Evolutionary conservation across 352 stramenopile genomes (phyloP), one percentile per base, ranked within the genome.

Genomic region (Pythium biforme): DNA sequence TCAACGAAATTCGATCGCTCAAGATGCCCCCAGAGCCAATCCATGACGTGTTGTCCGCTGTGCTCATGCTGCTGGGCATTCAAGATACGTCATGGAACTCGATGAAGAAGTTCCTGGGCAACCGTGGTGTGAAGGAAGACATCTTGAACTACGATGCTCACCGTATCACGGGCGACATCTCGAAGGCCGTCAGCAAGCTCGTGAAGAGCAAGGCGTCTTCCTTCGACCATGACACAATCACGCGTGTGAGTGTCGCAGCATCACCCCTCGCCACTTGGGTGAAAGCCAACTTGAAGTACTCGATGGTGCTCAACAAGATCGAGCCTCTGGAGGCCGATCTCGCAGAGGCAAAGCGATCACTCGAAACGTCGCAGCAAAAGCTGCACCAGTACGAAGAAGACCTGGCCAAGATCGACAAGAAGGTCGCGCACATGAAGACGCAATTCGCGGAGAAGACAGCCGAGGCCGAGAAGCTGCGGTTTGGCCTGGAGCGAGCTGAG

Each of bases 51-150:
- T 75, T 99, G 23, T 95, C 83, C 23, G 96, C 94, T 0, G 95
- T 99, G 20, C 76, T 99, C 1, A 98, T 98, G 90, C 70, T 99
- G 10, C 72, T 99, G 3, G 95, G 95, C 12, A 98, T 98, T 47
- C 83, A 97, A 26, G 96, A 99, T 64, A 97, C 92, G 17, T 97
- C 90, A 1, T 99, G 96, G 96, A 92, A 97, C 58, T 97, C 85
- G 14, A 99, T 99, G 94, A 98, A 98, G 64, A 97, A 97, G 64
- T 99, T 99, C 61, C 66, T 99, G 1, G 90, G 94, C 3, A 97
- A 98, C 54, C 86, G 94, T 25, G 93, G 92, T 1, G 94, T 99
- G 5, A 98, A 98, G 60, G 96, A 98, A 43, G 90, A 99, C 31
- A 98, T 99, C 58, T 75, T 98, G 6, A 98, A 98, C 72, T 99